Evolutionary conservation across 768 basidiomycete genomes (phyloP), one percentile per base, ranked within the genome.

Genomic region (Tylopilus subfusipes): DNA sequence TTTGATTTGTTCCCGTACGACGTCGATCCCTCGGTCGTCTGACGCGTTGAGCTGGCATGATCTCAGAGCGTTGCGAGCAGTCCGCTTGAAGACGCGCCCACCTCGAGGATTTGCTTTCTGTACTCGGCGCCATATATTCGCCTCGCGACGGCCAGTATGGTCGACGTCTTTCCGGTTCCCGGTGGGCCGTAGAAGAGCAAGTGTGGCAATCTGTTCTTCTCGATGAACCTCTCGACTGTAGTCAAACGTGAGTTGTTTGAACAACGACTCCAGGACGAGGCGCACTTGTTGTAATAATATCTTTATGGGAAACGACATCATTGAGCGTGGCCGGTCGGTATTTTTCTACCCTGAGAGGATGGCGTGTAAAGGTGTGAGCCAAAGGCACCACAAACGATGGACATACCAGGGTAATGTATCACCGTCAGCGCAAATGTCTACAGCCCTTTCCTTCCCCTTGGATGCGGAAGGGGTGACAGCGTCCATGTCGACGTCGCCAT

Each of bases 1-100:
- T 70, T 98, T 99, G 70, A 99, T 95, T 76, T 98, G 95, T 72
- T 98, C 97, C 48, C 97, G 85, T 18, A 99, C 97, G 42, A 98
- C 95, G 56, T 99, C 97, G 56, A 99, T 99, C 30, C 97, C 97
- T 65, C 97, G 85, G 66, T 98, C 97, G 68, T 99, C 97, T 2
- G 94, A 97, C 7, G 97, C 97, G 68, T 99, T 99, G 42, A 99
- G 81, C 93, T 96, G 57, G 49, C 29, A 48, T 22, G 43, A 24
- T 24, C 47, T 55, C n/a, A 53, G 52, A 34, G 21, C 25, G 48
- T 24, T 56, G 42, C 29, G 22, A 49, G 21, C 10, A 13, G 9
- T 39, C 13, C 39, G 36, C 49, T 10, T 21, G 2, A 46, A 21
- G 38, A 44, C 7, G 13, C 21, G 57, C 78, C 14, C 56, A 93